Base-by-base conservation (phyloP, 805 yeast species). In the Cyberlindnera bimundalis region DNA sequence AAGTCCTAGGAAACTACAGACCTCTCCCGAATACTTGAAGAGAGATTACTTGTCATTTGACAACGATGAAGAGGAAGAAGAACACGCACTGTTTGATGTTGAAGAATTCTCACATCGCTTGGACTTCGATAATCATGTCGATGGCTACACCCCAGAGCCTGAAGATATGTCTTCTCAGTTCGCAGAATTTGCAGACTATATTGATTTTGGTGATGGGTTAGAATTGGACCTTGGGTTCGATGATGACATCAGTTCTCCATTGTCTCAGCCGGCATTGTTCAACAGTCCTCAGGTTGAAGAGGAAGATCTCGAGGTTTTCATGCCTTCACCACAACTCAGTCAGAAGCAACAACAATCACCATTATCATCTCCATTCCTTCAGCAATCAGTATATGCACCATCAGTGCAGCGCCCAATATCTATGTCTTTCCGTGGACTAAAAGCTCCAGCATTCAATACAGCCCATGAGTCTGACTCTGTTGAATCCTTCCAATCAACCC, bases 381-480 rank as follows among this genome's bases (percentile, higher is more conserved):
- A 50, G 35, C 56, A 47, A 27, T 31, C 40, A 3, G 37, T 53
- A n/a, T 51, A 35, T 27, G 39, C 43, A 11, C 46, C 53, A 24
- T 25, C 50, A 13, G 14, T 38, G 15, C 38, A 43, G 17, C 58
- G 73, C 41, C 71, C 71, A 17, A 47, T 67, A 3, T 67, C 73
- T 1, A 62, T 67, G 68, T 79, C 86, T 2, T 79, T 79, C 60
- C 73, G 73, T 46, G 89, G 89, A 0, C 58, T 81, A 40, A 70
- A 65, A 39, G 84, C 79, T 0, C 82, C 87, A 2, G 65, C 76
- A 2, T 73, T 79, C 47, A 71, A 71, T 16, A 60, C 65, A n/a
- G 9, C 24, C 23, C 35, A 61, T 10, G 47, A 56, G 3, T 53
- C 45, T 5, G 45, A 43, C 6, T 45, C 56, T 1, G 23, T 30